Conservation (phyloP, 2,329 filamentous ascomycete genomes). For the Boeremia exigua region DNA sequence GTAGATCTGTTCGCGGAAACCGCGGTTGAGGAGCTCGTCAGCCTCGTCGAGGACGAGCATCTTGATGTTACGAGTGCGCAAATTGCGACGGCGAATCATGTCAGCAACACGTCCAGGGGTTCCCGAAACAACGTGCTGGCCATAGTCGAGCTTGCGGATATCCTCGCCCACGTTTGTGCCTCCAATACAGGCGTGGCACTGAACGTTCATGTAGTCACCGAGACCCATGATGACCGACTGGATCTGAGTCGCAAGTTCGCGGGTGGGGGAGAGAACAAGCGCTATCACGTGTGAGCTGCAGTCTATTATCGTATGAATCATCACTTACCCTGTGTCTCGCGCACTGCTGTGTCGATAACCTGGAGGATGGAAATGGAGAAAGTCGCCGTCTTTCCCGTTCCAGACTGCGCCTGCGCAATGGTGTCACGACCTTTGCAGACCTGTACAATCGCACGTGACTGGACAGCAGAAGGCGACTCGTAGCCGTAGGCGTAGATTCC, state of each 20-base stretch:
- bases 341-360: slow-evolving; percentile 90
- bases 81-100: slow-evolving; percentile 77
- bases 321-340: slow-evolving; percentile 75
- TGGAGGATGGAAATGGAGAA: slow-evolving; percentile 97
- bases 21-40: slow-evolving; percentile 84
- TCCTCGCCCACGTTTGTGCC: slow-evolving; percentile 98
- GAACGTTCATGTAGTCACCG: slow-evolving; percentile 99
- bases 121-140: slow-evolving; percentile 95
- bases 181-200: slow-evolving; percentile 98
- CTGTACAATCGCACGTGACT: slow-evolving; percentile 97
- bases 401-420: slow-evolving; percentile 96
- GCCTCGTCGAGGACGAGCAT: slow-evolving; percentile 80
- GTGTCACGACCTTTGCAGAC: slow-evolving; percentile 99
- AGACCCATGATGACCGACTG: slow-evolving; percentile 99
- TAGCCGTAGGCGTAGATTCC: slow-evolving; percentile 99
- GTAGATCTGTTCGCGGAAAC: slow-evolving; percentile 98
- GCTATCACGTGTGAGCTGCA: slow-evolving; percentile 56
- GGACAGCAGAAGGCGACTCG: slow-evolving; percentile 95
- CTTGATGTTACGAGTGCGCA: slow-evolving; percentile 77
- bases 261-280: slow-evolving; percentile 91
- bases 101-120: slow-evolving; percentile 95
- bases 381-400: slow-evolving; percentile 95
- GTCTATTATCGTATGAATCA: neutral
- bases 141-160: slow-evolving; percentile 95
- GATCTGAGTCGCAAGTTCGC: slow-evolving; percentile 96